Conservation (phyloP, 352 stramenopile species). For the Phytophthora vignae region DNA sequence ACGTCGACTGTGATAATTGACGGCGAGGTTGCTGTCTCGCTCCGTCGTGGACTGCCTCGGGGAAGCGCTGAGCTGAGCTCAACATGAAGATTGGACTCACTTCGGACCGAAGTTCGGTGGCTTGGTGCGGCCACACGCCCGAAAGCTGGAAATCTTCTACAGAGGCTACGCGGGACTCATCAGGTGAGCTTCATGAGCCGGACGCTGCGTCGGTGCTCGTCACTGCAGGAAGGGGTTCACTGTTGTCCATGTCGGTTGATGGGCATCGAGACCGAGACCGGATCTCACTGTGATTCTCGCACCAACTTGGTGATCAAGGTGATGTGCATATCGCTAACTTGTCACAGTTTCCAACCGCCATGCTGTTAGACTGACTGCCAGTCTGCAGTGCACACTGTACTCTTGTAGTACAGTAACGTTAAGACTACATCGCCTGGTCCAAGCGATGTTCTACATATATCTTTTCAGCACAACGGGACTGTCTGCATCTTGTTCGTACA, state of each 20-base stretch:
- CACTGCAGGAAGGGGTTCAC: slow-evolving; percentile 1
- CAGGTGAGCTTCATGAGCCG: neutral
- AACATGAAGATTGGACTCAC: neutral
- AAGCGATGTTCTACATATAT: no score
- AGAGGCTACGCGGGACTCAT: neutral
- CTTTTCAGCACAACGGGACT: no score
- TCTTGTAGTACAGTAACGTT: no score
- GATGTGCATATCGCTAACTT: slow-evolving; percentile 10
- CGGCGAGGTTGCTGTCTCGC: no score
- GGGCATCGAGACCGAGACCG: neutral
- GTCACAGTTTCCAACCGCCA: neutral
- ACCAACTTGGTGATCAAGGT: no score
- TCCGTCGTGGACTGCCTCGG: no score
- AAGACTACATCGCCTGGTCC: no score
- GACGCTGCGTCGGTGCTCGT: slow-evolving; percentile 21
- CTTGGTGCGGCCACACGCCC: neutral
- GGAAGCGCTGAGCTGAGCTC: neutral
- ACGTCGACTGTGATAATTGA: no score
- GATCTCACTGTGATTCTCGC: neutral
- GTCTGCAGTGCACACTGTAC: no score
- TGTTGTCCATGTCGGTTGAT: slow-evolving; percentile 1
- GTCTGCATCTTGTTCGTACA: no score
- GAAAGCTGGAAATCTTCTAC: neutral
- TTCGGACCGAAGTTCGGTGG: no score
- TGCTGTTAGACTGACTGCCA: no score